Base-by-base conservation (phyloP, 257 asterid species). In the Catharanthus roseus region DNA sequence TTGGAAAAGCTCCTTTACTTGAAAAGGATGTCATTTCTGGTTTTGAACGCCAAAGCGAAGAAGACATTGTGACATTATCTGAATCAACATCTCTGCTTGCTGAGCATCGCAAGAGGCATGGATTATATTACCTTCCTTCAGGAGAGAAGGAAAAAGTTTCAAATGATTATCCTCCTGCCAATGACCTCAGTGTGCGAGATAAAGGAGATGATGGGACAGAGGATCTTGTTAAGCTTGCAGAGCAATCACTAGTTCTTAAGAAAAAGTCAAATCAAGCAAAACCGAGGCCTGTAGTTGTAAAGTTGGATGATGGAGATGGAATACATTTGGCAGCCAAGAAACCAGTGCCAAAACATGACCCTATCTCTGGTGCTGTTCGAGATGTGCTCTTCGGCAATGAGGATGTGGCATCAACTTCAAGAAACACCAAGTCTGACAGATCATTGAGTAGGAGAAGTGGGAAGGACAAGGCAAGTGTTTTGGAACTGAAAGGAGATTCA, bases 251-350 rank as follows among this genome's bases (percentile, higher is more conserved):
- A 47, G 72, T 77, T 65, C 39, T 75, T 33, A 89, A 87, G 86
- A 93, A 82, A 76, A 85, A 82, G 79, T 50, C 80, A 38, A 86
- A 70, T 79, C 88, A 78, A 72, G 79, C 83, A 67, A 93, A 87
- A 83, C 80, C 90, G 29, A 88, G 96, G 80, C 99, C 99, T 10
- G 89, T 89, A 76, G 99, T 93, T 60, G 96, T 93, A 76, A 91
- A 77, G 76, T 81, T 93, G 77, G 96, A 88, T 71, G 99, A 89
- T 23, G 95, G 85, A 26, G 92, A 91, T 65, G 80, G 75, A 54
- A 60, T 57, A 36, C 76, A 55, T 62, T 66, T 77, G 61, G 56
- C 75, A 10, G 74, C 75, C 44, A 80, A 75, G 78, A 86, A 77
- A 67, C 62, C 61, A 16, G 87, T 79, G 80, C 33, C 76, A 42